A percentile compares a stretch with the other conserved stretches of the same genome.
These are phyloP conservation scores for Macadamia tetraphylla DNA, from an alignment of 164 flowering plant species.

Conservation along the genomic window DNA sequence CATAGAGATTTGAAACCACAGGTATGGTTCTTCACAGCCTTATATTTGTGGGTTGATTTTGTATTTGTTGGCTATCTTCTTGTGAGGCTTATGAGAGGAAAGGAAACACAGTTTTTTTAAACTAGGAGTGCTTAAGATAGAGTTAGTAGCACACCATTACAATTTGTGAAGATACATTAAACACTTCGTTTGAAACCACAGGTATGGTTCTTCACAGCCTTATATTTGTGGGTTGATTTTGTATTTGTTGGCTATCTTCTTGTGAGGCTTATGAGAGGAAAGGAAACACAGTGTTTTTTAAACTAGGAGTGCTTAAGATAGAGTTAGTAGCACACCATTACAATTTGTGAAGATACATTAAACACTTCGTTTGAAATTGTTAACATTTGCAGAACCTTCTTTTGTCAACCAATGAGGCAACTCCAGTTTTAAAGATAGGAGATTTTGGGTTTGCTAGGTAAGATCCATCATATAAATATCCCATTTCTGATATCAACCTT, in stretches of 20 bases:
- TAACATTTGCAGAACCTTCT: constrained; percentile 44
- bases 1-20: constrained; percentile 63
- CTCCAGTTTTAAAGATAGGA: constrained; percentile 48
- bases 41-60: not conserved
- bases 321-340: too few relatives aligned
- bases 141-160: too few relatives aligned
- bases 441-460: constrained; percentile 74
- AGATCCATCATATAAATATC: not conserved
- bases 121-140: too few relatives aligned
- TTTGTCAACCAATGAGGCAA: constrained; percentile 27
- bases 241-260: not conserved
- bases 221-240: not conserved
- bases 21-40: constrained; percentile 19
- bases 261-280: too few relatives aligned
- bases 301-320: too few relatives aligned
- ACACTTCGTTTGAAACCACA: constrained; percentile 60
- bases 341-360: too few relatives aligned
- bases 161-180: too few relatives aligned
- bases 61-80: not conserved
- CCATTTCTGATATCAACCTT: not conserved
- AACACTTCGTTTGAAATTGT: too few relatives aligned
- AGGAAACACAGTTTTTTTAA: too few relatives aligned
- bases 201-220: constrained; percentile 19
- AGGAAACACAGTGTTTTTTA: too few relatives aligned
- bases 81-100: too few relatives aligned